Percentiles rank a stretch among this genome's conserved stretches.
Conservation (phyloP, 2,329 filamentous ascomycete genomes). For the Macrophomina pseudophaseolina region DNA sequence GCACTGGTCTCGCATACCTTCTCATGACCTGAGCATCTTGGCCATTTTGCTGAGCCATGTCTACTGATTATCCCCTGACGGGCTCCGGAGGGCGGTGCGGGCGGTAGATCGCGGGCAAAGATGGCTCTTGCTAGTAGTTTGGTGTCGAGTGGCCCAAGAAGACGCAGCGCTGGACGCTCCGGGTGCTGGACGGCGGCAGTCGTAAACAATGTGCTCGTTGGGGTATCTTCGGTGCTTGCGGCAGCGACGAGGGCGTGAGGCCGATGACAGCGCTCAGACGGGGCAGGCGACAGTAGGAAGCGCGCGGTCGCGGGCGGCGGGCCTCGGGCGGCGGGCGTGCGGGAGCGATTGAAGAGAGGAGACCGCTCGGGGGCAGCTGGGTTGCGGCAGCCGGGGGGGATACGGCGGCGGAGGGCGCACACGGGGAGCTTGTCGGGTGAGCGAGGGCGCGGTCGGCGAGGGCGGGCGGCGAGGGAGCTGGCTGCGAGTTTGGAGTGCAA, state of each 20-base stretch:
- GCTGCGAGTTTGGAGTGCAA: not conserved
- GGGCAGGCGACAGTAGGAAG: conserved; percentile 1
- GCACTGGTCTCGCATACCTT: conserved; percentile 23
- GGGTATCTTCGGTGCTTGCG: conserved; percentile 25
- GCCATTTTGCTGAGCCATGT: conserved; percentile 26
- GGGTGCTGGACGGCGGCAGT: not conserved
- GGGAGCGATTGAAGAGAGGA: conserved; percentile 4
- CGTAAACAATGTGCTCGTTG: conserved; percentile 25
- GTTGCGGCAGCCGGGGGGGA: conserved; percentile 6
- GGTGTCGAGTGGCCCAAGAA: not conserved
- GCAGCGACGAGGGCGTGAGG: conserved; percentile 11
- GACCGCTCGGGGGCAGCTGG: not conserved
- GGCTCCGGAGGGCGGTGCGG: conserved; percentile 3
- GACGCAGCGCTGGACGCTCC: conserved; percentile 11
- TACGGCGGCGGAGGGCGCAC: conserved; percentile 10
- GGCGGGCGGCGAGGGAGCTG: conserved; percentile 18
- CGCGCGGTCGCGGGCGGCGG: not conserved
- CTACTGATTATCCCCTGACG: conserved; percentile 21
- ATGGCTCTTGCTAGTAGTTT: not conserved
- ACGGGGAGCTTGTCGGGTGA: conserved; percentile 10
- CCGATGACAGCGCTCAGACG: conserved; percentile 13
- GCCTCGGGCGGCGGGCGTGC: not conserved
- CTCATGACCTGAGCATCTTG: conserved; percentile 28
- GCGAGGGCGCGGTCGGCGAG: conserved; percentile 20
- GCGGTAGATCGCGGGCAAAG: not conserved